Conservation (phyloP, 176 grass and related monocot genomes). For the Leersia perrieri region DNA sequence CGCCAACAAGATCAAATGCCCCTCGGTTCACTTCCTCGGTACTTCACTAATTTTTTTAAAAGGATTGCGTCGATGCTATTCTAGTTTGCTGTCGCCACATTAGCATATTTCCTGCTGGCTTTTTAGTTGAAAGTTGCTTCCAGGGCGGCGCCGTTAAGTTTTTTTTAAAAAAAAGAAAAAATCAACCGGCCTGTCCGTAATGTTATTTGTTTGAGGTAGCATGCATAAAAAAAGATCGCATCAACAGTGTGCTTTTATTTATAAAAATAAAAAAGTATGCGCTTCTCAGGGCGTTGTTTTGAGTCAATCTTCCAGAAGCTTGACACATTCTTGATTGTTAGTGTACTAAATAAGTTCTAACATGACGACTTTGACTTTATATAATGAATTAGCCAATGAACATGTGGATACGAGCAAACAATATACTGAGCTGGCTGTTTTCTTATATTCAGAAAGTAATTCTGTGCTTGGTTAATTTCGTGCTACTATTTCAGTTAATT, state of each 20-base stretch:
- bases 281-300: background rate
- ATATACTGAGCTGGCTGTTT: background rate
- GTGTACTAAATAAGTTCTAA: background rate
- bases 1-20: constrained; percentile 46
- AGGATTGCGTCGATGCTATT: background rate
- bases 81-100: background rate
- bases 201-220: background rate
- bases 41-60: background rate
- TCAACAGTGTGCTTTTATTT: background rate
- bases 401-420: background rate
- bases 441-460: background rate
- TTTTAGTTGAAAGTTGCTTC: background rate
- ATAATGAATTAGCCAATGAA: background rate
- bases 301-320: background rate
- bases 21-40: constrained; percentile 89
- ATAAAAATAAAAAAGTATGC: background rate
- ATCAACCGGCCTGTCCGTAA: background rate
- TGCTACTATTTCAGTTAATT: background rate
- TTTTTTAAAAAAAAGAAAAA: background rate
- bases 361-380: background rate
- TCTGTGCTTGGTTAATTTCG: background rate
- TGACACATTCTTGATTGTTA: background rate
- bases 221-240: background rate
- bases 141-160: background rate
- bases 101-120: background rate